phyloP scores from a whole-genome alignment of 129 eudicot species.

The sunflower (Helianthus annuus) region HanXRQr2.0-SUNRISE NC_035441.2:183331507-183332006 shows the following conservation, averaged over 20 bases:
- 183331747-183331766: too few species aligned
- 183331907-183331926: too few species aligned
- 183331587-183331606: neutral
- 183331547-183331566: slow-evolving; percentile 28
- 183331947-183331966: too few species aligned
- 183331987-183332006: too few species aligned
- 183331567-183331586: slow-evolving; percentile 2
- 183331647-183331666: neutral
- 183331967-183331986: too few species aligned
- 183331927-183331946: too few species aligned
- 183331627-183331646: neutral
- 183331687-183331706: neutral
- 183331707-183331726: neutral
- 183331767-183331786: neutral
- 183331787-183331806: neutral
- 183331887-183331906: too few species aligned
- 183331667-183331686: too few species aligned
- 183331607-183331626: neutral
- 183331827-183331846: neutral
- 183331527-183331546: slow-evolving; percentile 28
- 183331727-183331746: neutral
- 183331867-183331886: too few species aligned
- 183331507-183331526: slow-evolving; percentile 29
- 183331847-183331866: too few species aligned
- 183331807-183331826: neutral